These are phyloP conservation scores for Amesomyces nigricolor DNA, from an alignment of 2,329 filamentous ascomycete species.

Conservation along the genomic window DNA sequence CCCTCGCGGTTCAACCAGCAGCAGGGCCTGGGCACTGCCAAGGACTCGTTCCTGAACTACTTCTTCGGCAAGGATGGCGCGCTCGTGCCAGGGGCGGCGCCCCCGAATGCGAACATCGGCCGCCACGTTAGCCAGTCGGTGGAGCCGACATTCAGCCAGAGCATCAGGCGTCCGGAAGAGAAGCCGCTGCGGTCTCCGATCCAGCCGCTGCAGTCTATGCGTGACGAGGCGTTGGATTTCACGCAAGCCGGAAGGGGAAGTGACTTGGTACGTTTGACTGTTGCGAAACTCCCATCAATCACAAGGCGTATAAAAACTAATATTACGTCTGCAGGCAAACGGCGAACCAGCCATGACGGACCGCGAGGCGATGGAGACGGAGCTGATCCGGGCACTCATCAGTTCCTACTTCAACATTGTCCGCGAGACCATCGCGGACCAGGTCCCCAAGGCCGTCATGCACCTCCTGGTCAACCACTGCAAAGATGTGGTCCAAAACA, in stretches of 20 bases:
- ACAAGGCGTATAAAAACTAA: conserved; percentile 19
- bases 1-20: conserved; percentile 58
- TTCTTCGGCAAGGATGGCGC: conserved; percentile 95
- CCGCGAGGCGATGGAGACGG: conserved; percentile 93
- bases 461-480: conserved; percentile 97
- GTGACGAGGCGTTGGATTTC: conserved; percentile 41
- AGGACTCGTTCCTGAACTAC: conserved; percentile 94
- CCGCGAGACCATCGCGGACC: conserved; percentile 94
- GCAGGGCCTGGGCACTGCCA: conserved; percentile 56
- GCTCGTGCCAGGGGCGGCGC: conserved; percentile 37
- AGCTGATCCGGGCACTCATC: conserved; percentile 92
- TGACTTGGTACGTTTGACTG: conserved; percentile 52
- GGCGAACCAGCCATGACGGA: conserved; percentile 87
- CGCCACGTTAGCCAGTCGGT: conserved; percentile 71
- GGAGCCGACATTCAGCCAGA: conserved; percentile 79
- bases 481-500: conserved; percentile 96
- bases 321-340: conserved; percentile 39
- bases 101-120: conserved; percentile 36
- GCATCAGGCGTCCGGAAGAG: conserved; percentile 66
- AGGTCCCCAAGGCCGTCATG: conserved; percentile 98
- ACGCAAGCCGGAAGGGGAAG: conserved; percentile 41
- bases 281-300: background rate
- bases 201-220: conserved; percentile 30
- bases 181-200: conserved; percentile 49
- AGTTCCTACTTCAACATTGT: conserved; percentile 99